These are phyloP conservation scores for Coniochaeta sp. DNA, from an alignment of 2,329 filamentous ascomycete genomes.

Conservation along the genomic window DNA sequence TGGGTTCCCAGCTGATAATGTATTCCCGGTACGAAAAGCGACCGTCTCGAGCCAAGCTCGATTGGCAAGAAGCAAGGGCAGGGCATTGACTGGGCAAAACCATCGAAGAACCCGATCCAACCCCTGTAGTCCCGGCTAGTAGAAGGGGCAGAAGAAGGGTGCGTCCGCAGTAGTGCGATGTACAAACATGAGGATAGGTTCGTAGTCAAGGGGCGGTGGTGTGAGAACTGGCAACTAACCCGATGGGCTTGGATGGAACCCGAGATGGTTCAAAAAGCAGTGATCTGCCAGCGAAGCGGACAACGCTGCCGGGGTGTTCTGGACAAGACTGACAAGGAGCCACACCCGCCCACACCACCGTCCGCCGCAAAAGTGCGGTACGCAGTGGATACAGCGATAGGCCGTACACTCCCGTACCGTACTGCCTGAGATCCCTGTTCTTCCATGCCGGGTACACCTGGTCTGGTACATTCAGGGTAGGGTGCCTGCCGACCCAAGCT, in stretches of 20 bases:
- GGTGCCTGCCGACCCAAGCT: no score
- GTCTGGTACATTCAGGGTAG: no score
- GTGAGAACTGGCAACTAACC: no score
- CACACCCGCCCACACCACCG: constrained; percentile 1
- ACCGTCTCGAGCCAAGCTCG: background rate
- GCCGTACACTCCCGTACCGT: background rate
- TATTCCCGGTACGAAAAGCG: background rate
- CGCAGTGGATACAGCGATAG: background rate
- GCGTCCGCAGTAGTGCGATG: constrained; percentile 1
- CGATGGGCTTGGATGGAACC: background rate
- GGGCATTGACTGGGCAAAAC: background rate
- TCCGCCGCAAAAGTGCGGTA: background rate
- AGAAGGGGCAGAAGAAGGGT: no score
- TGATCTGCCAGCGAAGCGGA: constrained; percentile 1
- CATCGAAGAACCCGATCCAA: background rate
- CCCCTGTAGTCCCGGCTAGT: constrained; percentile 1
- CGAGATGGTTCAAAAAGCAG: background rate
- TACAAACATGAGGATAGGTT: background rate
- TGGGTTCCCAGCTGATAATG: constrained; percentile 4
- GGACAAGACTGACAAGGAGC: background rate
- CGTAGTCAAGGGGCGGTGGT: background rate
- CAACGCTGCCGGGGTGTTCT: background rate
- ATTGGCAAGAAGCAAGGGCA: background rate
- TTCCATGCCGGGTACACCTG: background rate
- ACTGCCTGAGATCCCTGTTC: background rate